phyloP scores from a whole-genome alignment of 345 rosid species.

The Ceriops zippeliana region DNA sequence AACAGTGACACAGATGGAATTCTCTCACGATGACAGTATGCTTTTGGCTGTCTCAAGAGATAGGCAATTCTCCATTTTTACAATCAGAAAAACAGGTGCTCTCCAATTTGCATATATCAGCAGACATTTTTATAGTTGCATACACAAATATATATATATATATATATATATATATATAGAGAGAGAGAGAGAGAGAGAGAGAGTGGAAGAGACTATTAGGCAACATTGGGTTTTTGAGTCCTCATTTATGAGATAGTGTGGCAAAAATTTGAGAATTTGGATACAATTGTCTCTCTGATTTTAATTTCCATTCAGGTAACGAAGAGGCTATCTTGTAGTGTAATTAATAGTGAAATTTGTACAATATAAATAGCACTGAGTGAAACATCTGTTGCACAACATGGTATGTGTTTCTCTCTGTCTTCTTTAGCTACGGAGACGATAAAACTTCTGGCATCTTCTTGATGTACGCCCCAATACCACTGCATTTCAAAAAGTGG shows the following conservation, averaged over 20 bases:
- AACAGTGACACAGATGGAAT: conserved; percentile 88
- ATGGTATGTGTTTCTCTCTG: not conserved
- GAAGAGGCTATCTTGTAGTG: too few species aligned
- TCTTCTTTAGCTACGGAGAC: not conserved
- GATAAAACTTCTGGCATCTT: not conserved
- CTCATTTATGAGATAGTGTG: too few species aligned
- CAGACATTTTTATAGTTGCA: too few species aligned
- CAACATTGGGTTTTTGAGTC: too few species aligned
- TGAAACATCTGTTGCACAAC: not conserved
- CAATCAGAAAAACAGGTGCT: conserved; percentile 57
- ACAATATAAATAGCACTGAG: not conserved
- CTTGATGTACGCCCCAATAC: too few species aligned
- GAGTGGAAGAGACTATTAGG: too few species aligned
- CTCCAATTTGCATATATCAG: not conserved
- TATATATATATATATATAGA: too few species aligned
- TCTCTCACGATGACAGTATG: conserved; percentile 68
- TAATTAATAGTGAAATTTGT: not conserved
- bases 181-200: too few species aligned
- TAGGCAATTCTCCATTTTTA: conserved; percentile 82
- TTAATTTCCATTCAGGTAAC: too few species aligned
- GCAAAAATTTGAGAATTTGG: too few species aligned
- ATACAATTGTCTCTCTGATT: too few species aligned
- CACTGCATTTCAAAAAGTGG: not conserved
- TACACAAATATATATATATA: too few species aligned
- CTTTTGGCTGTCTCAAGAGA: conserved; percentile 92